Base-by-base conservation (phyloP, 1,284 basidiomycete species). In the Irpex lacteus region DNA sequence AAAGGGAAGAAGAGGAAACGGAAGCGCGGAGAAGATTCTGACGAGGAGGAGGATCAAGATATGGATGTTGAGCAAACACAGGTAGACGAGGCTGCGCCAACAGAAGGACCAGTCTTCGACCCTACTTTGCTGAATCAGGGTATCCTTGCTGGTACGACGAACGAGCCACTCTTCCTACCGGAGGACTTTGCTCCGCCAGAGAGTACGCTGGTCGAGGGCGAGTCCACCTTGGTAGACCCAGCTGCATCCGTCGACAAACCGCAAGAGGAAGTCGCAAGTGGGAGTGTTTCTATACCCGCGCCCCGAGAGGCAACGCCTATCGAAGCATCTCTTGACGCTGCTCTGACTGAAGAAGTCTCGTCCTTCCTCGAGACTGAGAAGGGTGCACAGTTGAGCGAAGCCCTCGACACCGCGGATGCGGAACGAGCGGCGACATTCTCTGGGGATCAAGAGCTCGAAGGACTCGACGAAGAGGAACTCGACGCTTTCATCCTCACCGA, bases 391-490 rank as follows among this genome's bases (percentile, higher is more conserved):
- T 76, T 93, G 5, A 76, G 78, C 8, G 80, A 81, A 18, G 89
- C 87, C 4, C 78, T 94, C 3, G 81, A 88, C 59, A 87, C 89
- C 68, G 88, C 82, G 0, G 86, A 90, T 21, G 78, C 84, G 67
- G 79, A 86, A 50, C 82, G 85, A 19, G 80, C 82, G 15, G 82
- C 84, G 38, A 78, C 83, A 40, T 82, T 86, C 54, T 58, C 71
- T 3, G 78, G 81, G 21, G 83, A 84, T 4, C 86, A 88, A 64
- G 91, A 94, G 64, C 80, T 97, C 53, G 75, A 82, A 19, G 94
- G 91, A 47, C 80, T 98, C 32, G 93, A 99, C 77, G 98, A 99
- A 71, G 94, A 91, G 5, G 98, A 99, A 76, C 82, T 99, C 55
- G 94, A 98, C 74, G 80, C 79, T 32, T 95, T 94, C 79, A 82